Evolutionary conservation across 306 rosid species (phyloP).

Genomic region (Inga oerstediana): DNA sequence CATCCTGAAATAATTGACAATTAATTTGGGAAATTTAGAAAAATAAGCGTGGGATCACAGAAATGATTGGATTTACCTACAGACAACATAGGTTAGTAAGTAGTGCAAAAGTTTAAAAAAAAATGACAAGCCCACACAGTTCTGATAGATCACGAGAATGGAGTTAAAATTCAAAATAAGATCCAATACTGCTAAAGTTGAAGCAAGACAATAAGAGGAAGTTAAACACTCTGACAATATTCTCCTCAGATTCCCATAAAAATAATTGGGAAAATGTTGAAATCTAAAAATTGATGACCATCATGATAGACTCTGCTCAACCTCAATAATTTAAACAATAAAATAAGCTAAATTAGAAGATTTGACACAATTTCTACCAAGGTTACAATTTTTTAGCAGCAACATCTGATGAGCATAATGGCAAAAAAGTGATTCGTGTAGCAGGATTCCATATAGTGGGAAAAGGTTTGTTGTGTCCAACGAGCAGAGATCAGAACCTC

Average conservation of each 20-base stretch:
- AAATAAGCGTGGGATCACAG: slow-evolving; percentile 18
- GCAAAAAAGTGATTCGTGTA: neutral
- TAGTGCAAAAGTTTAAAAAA: slow-evolving; percentile 9
- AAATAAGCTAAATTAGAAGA: slow-evolving; percentile 19
- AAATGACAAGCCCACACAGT: neutral
- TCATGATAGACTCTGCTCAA: neutral
- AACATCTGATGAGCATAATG: neutral
- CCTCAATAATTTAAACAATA: neutral
- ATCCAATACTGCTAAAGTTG: neutral
- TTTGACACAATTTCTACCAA: slow-evolving; percentile 2
- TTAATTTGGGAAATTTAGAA: slow-evolving; percentile 19
- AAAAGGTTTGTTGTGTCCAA: neutral
- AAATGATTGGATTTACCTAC: neutral
- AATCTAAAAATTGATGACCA: slow-evolving; percentile 28
- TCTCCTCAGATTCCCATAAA: slow-evolving; percentile 8
- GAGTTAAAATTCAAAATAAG: neutral
- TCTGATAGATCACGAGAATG: neutral
- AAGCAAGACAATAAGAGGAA: slow-evolving; percentile 7
- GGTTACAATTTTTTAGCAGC: neutral
- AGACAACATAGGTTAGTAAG: slow-evolving; percentile 25
- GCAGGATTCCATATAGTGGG: neutral
- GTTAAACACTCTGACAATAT: slow-evolving; percentile 12
- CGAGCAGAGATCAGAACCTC: slow-evolving; percentile 23
- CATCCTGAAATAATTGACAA: slow-evolving; percentile 63
- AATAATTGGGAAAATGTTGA: slow-evolving; percentile 19